These are phyloP conservation scores for Bonia amplexicaulis DNA, from an alignment of 176 grass and related monocot species.

Conservation along the genomic window DNA sequence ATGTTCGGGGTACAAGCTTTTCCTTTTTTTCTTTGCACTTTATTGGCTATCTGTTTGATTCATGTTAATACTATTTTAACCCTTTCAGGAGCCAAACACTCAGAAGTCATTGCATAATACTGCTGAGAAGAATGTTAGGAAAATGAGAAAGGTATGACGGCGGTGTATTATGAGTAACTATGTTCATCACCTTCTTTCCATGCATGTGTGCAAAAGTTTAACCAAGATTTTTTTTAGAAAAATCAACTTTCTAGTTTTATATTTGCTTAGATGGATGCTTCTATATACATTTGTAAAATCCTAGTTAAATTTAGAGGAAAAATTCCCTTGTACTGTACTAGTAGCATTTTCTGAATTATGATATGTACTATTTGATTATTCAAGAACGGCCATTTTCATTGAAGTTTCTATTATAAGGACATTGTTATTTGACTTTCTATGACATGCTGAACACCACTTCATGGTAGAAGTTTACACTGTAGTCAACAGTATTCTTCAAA, in stretches of 20 bases:
- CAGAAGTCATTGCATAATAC: constrained; percentile 52
- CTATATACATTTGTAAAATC: not conserved
- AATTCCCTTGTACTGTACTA: not conserved
- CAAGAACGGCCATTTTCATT: not conserved
- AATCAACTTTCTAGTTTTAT: not conserved
- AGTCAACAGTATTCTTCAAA: not conserved
- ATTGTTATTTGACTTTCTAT: not conserved
- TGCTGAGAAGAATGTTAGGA: constrained; percentile 43
- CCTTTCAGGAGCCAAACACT: constrained; percentile 54
- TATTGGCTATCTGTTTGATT: constrained; percentile 8
- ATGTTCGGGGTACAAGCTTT: constrained; percentile 70
- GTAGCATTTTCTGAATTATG: not conserved
- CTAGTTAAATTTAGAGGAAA: not conserved
- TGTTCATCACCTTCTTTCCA: constrained; percentile 12
- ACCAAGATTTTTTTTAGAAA: not conserved
- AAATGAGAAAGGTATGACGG: constrained; percentile 58
- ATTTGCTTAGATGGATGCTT: not conserved
- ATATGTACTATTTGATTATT: not conserved
- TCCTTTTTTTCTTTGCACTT: constrained; percentile 22
- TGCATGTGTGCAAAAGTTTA: not conserved
- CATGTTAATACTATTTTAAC: constrained; percentile 21
- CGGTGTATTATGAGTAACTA: not conserved
- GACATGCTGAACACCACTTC: not conserved
- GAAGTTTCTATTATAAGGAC: constrained; percentile 4
- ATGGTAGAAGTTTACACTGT: not conserved